Base-by-base conservation (phyloP, 495 filamentous ascomycete species). In the Tetracladium setigerum region DNA sequence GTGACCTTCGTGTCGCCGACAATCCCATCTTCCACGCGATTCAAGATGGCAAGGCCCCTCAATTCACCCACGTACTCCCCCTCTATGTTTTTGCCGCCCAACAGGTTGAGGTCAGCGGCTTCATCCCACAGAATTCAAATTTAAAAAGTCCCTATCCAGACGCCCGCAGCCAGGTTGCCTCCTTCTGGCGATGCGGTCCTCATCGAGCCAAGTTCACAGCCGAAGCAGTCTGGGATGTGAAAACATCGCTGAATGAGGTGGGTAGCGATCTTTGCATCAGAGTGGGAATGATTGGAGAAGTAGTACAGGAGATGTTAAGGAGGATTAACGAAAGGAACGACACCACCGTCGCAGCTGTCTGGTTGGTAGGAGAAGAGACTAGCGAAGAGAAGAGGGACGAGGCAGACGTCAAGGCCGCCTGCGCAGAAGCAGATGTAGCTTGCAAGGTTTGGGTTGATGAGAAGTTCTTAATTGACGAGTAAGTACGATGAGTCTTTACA, bases 401-500 rank as follows among this genome's bases (percentile, higher is more conserved):
- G 52, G 59, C 62, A 37, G 65, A 64, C 5, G 66, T 86, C 8
- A 62, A 63, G 19, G 57, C 62, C 11, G 51, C 76, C 6, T 76
- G 78, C 34, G 53, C 68, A 31, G 55, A 59, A 7, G 59, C 69
- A 14, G 71, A 67, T 19, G 62, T 74, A 11, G 68, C 78, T 7
- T 83, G 81, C 57, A 76, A 71, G 60, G 31, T 74, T 5, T 85
- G 77, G 72, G 62, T 61, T 1, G 83, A 89, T 51, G 84, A 84
- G 57, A 87, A 86, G 58, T 87, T 84, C 56, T 78, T 82, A 42
- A 72, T 86, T 39, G 76, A 87, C 52, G 79, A 85, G 83, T 86
- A 67, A 65, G 76, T 73, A 37, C 41, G 16, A 17, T 18, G 37
- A 10, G 32, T 38, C 2, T 39, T 44, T 5, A 19, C 41, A 4